Evolutionary conservation across 2,329 filamentous ascomycete species (phyloP), one percentile per base, ranked within the genome.

Genomic region (Fusarium siculi): DNA sequence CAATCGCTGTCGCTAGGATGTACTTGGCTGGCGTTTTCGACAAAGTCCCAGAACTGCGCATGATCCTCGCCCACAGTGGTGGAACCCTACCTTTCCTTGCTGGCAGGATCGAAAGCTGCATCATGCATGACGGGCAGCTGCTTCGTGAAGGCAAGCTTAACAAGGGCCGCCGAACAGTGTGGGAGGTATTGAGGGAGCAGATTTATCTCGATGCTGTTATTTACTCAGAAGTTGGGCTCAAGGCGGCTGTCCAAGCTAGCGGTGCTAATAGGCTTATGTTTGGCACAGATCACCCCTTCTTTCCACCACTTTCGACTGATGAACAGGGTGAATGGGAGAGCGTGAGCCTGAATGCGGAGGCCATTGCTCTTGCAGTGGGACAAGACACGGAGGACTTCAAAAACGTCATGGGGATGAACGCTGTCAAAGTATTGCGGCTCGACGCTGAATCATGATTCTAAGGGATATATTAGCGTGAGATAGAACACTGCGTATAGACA

Each of bases 21-120:
- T 91, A 94, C 60, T 85, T 98, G n/a, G 89, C 92, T 0, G 93
- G 94, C 0, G 93, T 97, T 1, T 97, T 96, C 81, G 94, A 97
- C 80, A 86, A 89, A 15, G 92, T 94, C 49, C 88, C 88, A 0
- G 84, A 85, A 14, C 82, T 98, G 69, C 87, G 90, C 28, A 90
- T 98, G 78, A 85, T 98, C 60, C 85, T 98, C 9, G 95, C 95
- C 1, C 95, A 98, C 82, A 95, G 93, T 30, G 95, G 95, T 4
- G 95, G 95, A 5, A 96, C 95, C 2, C 84, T 98, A 53, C 95
- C 95, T 0, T 97, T 97, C 80, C 85, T 98, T 5, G 95, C 95
- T 0, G 95, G 95, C 0, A 86, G 95, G 34, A 94, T 97, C 57
- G 94, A 97, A 82, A 95, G 92, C 79, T 97, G 95, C 79, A 91